Percentiles rank a stretch among this genome's conserved stretches.
These are phyloP conservation scores for Aspergillus pseudoterreus DNA, from an alignment of 2,329 filamentous ascomycete species.

Conservation along the genomic window DNA sequence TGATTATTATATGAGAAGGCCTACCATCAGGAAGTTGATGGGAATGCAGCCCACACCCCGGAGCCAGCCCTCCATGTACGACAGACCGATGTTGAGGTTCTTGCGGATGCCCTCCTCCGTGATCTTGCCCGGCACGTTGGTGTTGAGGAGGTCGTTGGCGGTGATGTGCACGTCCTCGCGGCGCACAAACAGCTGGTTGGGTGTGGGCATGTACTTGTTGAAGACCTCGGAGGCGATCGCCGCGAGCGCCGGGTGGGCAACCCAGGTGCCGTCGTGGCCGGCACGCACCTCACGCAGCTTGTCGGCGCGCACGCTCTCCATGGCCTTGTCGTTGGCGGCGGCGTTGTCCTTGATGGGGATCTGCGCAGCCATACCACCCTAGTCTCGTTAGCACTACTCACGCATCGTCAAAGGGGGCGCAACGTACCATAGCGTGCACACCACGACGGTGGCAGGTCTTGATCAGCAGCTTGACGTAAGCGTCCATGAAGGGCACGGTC, in stretches of 20 bases:
- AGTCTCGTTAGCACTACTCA: background rate
- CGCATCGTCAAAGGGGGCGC: fast-evolving
- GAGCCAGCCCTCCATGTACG: constrained; percentile 99
- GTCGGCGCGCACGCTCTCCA: constrained; percentile 88
- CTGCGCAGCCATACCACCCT: constrained; percentile 92
- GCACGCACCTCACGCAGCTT: constrained; percentile 95
- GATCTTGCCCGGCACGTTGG: constrained; percentile 90
- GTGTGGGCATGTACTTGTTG: constrained; percentile 97
- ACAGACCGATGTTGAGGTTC: constrained; percentile 94
- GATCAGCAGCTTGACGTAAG: constrained; percentile 94
- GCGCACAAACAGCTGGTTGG: constrained; percentile 90
- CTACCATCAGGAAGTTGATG: constrained; percentile 90
- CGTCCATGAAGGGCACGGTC: constrained; percentile 97
- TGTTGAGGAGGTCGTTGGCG: constrained; percentile 90
- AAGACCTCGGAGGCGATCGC: constrained; percentile 86
- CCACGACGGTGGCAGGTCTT: constrained; percentile 96
- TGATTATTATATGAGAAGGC: constrained; percentile 7
- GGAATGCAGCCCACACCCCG: constrained; percentile 92
- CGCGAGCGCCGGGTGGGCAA: constrained; percentile 91
- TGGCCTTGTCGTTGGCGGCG: constrained; percentile 85
- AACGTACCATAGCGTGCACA: constrained; percentile 83
- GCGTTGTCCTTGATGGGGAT: constrained; percentile 97
- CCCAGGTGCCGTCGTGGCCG: constrained; percentile 96
- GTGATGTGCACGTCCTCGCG: constrained; percentile 85
- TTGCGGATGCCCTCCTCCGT: constrained; percentile 95